Base-by-base conservation (phyloP, 2,329 filamentous ascomycete species). In the Nigrograna mackinnonii region DNA sequence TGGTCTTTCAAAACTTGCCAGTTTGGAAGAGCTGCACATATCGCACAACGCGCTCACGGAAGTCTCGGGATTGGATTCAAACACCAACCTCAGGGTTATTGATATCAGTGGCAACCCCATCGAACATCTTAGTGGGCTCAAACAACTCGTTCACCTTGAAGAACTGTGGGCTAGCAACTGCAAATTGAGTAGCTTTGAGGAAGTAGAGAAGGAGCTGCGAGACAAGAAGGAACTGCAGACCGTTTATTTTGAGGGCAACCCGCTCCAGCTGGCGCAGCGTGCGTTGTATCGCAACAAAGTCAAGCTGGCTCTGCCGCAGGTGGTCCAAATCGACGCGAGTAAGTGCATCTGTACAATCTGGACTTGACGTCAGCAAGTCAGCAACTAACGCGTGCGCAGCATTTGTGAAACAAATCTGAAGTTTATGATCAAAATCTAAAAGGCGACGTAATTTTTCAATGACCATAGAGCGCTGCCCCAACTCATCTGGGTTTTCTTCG, bases 281-380 rank as follows among this genome's bases (percentile, higher is more conserved):
- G 88, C 89, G 1, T 71, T 96, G 47, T 99, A 99, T 70, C 79
- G 94, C 60, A 97, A 96, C 72, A 99, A 99, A 73, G 84, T 99
- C 32, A 80, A 86, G 45, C 72, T 99, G 67, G 87, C 91, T 22
- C 70, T 99, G 68, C 94, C 94, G 43, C 87, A 94, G 68, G 75
- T 99, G 39, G 82, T 82, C 65, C 91, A 99, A 75, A 96, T 99
- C 66, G 94, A 99, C 81, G 94, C 94, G 45, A 95, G 92, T 96
- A 78, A 83, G 91, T 89, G 3, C 22, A 26, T 34, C 13, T 4
- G 13, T n/a, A n/a, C n/a, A n/a, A n/a, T n/a, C n/a, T n/a, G n/a
- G n/a, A n/a, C n/a, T n/a, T n/a, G n/a, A n/a, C n/a, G n/a, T n/a
- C n/a, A n/a, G n/a, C n/a, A n/a, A 4, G 19, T 18, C 12, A 13